These are phyloP conservation scores for Globisporangium splendens DNA, from an alignment of 352 stramenopile genomes.

Conservation along the genomic window DNA sequence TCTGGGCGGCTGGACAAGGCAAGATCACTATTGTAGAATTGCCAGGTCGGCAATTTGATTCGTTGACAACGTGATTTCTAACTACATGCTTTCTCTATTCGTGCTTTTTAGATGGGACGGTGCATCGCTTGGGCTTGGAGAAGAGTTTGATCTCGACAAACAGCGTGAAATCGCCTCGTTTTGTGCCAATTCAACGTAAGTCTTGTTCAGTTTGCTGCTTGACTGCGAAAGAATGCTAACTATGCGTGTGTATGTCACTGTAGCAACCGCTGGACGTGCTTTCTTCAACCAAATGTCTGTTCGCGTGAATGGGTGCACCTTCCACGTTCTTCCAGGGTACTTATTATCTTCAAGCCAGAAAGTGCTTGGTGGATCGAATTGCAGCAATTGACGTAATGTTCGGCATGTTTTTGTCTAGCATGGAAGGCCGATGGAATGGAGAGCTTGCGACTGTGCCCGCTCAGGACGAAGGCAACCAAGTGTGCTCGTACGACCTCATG, in stretches of 20 bases:
- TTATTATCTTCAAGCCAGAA: not conserved
- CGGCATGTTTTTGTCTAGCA: slow-evolving; percentile 22
- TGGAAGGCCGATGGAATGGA: slow-evolving; percentile 86
- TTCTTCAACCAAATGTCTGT: slow-evolving; percentile 89
- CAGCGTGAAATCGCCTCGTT: slow-evolving; percentile 42
- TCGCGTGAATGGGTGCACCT: slow-evolving; percentile 81
- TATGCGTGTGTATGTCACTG: not conserved
- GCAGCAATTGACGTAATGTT: not conserved
- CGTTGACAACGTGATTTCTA: not conserved
- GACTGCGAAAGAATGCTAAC: not conserved
- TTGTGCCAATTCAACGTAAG: slow-evolving; percentile 50
- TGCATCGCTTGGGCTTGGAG: slow-evolving; percentile 78
- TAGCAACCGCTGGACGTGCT: slow-evolving; percentile 33
- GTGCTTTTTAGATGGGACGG: slow-evolving; percentile 49
- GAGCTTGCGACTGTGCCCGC: slow-evolving; percentile 67
- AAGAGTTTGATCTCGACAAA: slow-evolving; percentile 81
- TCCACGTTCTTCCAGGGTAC: slow-evolving; percentile 72
- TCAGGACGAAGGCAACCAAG: slow-evolving; percentile 78
- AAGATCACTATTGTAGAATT: too few relatives aligned
- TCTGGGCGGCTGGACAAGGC: slow-evolving; percentile 71
- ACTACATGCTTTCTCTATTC: not conserved
- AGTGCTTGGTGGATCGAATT: not conserved
- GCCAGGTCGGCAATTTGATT: too few relatives aligned
- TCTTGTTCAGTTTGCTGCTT: not conserved
- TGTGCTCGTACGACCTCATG: slow-evolving; percentile 82